Percentiles rank a stretch among this genome's conserved stretches.
These are phyloP conservation scores for Gymnopilus dilepis DNA, from an alignment of 768 basidiomycete species.

Conservation along the genomic window DNA sequence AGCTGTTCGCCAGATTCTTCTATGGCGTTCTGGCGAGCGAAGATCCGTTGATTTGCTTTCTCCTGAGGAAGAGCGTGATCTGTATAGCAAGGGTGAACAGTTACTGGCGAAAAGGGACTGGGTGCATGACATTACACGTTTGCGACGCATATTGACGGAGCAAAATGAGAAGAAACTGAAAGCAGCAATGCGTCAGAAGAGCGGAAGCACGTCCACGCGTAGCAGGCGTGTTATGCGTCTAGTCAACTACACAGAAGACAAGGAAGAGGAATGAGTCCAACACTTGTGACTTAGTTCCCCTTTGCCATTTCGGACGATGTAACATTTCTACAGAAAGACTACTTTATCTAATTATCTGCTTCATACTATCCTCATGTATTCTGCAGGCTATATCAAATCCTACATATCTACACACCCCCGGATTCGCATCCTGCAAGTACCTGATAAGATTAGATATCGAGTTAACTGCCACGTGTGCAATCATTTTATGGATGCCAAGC, in stretches of 20 bases:
- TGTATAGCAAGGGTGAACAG: slow-evolving; percentile 55
- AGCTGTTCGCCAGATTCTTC: slow-evolving; percentile 70
- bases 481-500: background rate
- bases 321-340: background rate
- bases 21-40: slow-evolving; percentile 73
- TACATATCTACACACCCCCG: too few relatives aligned
- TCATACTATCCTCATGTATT: background rate
- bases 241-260: slow-evolving; percentile 34
- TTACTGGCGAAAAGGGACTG: slow-evolving; percentile 65
- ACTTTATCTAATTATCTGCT: background rate
- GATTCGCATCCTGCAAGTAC: background rate
- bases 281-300: background rate
- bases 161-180: slow-evolving; percentile 31
- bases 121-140: slow-evolving; percentile 66
- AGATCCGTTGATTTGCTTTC: slow-evolving; percentile 53
- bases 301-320: background rate
- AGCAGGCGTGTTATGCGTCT: slow-evolving; percentile 30
- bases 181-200: slow-evolving; percentile 5
- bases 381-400: background rate
- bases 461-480: slow-evolving; percentile 19
- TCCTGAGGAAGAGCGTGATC: slow-evolving; percentile 54
- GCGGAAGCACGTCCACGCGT: slow-evolving; percentile 25
- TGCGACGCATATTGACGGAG: slow-evolving; percentile 38
- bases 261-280: slow-evolving; percentile 33
- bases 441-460: slow-evolving; percentile 11